Evolutionary conservation across 2,329 filamentous ascomycete genomes (phyloP), one percentile per base, ranked within the genome.

Genomic region (Alternaria incomplexa): DNA sequence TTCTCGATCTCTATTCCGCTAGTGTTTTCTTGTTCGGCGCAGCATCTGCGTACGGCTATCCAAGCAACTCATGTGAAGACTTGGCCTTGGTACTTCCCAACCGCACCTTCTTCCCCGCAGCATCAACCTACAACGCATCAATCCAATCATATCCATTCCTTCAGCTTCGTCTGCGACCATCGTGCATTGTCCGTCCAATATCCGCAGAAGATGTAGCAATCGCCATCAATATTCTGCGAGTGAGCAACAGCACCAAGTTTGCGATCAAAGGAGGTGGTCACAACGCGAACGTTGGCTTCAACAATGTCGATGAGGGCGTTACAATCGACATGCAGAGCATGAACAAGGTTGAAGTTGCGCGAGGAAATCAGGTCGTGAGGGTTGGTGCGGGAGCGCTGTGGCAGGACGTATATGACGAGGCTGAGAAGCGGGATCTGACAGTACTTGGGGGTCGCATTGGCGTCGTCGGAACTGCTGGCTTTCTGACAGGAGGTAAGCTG

Each of bases 321-420:
- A 75, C 73, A 1, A 76, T 79, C 47, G 76, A 78, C 47, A 68
- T 78, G 50, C 65, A 68, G 15, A 68, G 64, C 22, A 55, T 78
- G 43, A 73, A 72, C 30, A 51, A 45, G 2, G 69, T 72, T 10
- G 50, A 68, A 13, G 59, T 71, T 45, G 56, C 65, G 17, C 58
- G 44, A 44, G 54, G 61, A 1, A 65, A 62, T 12, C 52, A 64
- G 5, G 56, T 75, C 7, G 73, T 72, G 1, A 62, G 54, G 36
- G 63, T 79, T 6, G 67, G 63, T 6, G 69, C 75, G 6, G 78
- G 77, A 3, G 60, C 65, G 6, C 71, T 74, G 9, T 82, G 79
- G 75, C 62, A 63, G 15, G 67, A 80, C 25, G 80, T 81, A 4
- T 83, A 82, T 53, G 62, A 68, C 32, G 58, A 63, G 11, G 66